Percentiles rank a stretch among this genome's conserved stretches.
These are phyloP conservation scores for Podaxis sp. DNA, from an alignment of 768 basidiomycete genomes.

Conservation along the genomic window DNA sequence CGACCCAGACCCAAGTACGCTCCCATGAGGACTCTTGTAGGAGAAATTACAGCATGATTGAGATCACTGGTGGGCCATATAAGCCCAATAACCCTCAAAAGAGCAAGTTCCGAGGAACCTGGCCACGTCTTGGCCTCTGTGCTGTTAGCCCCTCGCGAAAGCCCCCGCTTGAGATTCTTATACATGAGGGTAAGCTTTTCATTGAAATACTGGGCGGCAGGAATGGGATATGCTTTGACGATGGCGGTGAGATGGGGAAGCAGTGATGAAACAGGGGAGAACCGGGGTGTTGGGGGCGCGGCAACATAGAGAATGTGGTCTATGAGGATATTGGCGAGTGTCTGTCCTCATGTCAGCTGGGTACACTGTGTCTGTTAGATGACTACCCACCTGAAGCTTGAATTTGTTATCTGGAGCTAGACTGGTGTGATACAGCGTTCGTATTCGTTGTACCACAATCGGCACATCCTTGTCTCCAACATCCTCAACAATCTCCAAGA, in stretches of 20 bases:
- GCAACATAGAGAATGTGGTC: conserved; percentile 85
- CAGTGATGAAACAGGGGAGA: conserved; percentile 59
- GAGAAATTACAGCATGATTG: conserved; percentile 85
- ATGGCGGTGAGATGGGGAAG: conserved; percentile 79
- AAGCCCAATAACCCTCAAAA: conserved; percentile 77
- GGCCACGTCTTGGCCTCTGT: conserved; percentile 83
- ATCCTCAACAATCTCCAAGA: conserved; percentile 76
- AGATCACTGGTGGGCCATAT: conserved; percentile 96
- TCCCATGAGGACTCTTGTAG: conserved; percentile 84
- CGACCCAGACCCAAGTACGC: conserved; percentile 87
- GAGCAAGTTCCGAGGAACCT: conserved; percentile 72
- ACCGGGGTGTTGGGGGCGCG: conserved; percentile 57
- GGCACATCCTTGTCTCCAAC: conserved; percentile 72
- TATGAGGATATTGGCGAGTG: conserved; percentile 72
- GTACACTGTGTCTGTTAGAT: neutral
- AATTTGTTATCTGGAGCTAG: conserved; percentile 89
- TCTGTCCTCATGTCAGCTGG: conserved; percentile 38
- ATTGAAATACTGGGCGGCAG: conserved; percentile 75
- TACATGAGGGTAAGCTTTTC: conserved; percentile 88
- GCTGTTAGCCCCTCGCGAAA: conserved; percentile 64
- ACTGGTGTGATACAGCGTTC: conserved; percentile 89
- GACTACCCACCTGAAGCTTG: conserved; percentile 74
- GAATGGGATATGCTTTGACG: conserved; percentile 76
- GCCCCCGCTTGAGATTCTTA: conserved; percentile 85
- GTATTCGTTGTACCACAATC: conserved; percentile 85